Base-by-base conservation (phyloP, 805 yeast genomes). In the Zygosaccharomyces bailii region DNA sequence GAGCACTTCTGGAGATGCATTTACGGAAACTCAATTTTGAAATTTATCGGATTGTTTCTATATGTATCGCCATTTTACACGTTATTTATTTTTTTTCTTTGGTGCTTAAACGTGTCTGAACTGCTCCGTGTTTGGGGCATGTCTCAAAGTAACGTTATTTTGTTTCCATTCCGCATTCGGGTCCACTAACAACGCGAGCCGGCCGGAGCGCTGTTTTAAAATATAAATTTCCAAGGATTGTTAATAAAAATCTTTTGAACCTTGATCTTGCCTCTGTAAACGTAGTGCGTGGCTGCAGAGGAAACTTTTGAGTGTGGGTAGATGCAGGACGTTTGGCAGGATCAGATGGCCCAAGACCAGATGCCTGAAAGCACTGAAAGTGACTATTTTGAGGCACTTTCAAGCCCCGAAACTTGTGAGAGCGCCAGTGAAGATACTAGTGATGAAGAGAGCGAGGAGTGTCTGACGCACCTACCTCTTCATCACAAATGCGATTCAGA, bases 1-100 rank as follows among this genome's bases (percentile, higher is more conserved):
- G 25, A 66, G 71, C 21, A 66, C 74, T 3, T 57, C 64, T 7
- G 78, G 78, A 3, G 61, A 62, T 5, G 73, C 65, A 25, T 70
- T 70, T 33, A 74, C 78, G 3, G 79, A 74, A 48, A 52, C 45
- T 2, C 63, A 59, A 42, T 60, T 60, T 27, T 50, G 39, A 37
- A 13, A 20, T 10, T 16, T 11, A 27, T 27, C 13, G 14, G 14
- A 3, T n/a, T 27, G 31, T 16, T n/a, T 27, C 16, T 2, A 27
- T 27, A 27, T n/a, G 31, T n/a, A 27, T 3, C 16, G 13, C 31
- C 14, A n/a, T 27, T n/a, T 6, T 27, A n/a, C 14, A 27, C 3
- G 31, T 16, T 27, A 7, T n/a, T 16, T n/a, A 10, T 10, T n/a
- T 25, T 25, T 27, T 27, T 21, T 9, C 9, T 21, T 21, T 21